Evolutionary conservation across 2,329 filamentous ascomycete species (phyloP), one percentile per base, ranked within the genome.

Genomic region (Penicillium sp.): DNA sequence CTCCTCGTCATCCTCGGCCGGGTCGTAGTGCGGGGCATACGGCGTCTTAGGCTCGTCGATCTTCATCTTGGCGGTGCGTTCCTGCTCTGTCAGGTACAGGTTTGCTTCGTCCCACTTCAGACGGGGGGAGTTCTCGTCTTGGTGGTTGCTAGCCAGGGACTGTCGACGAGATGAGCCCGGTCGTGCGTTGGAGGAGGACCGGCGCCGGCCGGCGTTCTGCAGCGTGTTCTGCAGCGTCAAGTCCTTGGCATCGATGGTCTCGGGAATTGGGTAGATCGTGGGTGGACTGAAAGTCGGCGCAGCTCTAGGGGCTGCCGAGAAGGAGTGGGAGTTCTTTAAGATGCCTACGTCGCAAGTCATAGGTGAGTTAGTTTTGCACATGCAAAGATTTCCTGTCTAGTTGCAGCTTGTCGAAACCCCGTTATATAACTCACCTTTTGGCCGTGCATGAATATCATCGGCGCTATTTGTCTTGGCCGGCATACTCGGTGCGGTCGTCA

Each of bases 61-160:
- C 79, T 97, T 98, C 93, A 98, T 98, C 51, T 91, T 96, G 54
- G 87, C 86, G 52, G 85, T 89, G 72, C 88, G 91, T 72, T 97
- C 89, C 72, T 97, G 92, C 75, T 98, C 93, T 6, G 93, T 93
- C 46, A 98, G 81, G 73, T 96, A 98, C 28, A 98, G 81, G 67
- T 98, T 98, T 40, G 89, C 93, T 76, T 98, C 93, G 71, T 98
- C 93, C 93, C 93, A 98, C 75, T 96, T 95, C 60, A 98, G 79
- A 55, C 90, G 85, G 55, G 88, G 86, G 50, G 81, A 84, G 49
- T 77, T 78, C 42, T 83, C 79, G 44, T 82, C 38, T 25, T 40
- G 80, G 15, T 76, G 69, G 37, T 80, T 76, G 52, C 74, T 68
- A 46, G 70, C 73, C 53, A 71, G 71, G 0, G 87, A 91, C 57